A percentile compares a stretch with the other conserved stretches of the same genome.
phyloP scores from a whole-genome alignment of 768 basidiomycete species.

The Scleroderma bovista region DNA sequence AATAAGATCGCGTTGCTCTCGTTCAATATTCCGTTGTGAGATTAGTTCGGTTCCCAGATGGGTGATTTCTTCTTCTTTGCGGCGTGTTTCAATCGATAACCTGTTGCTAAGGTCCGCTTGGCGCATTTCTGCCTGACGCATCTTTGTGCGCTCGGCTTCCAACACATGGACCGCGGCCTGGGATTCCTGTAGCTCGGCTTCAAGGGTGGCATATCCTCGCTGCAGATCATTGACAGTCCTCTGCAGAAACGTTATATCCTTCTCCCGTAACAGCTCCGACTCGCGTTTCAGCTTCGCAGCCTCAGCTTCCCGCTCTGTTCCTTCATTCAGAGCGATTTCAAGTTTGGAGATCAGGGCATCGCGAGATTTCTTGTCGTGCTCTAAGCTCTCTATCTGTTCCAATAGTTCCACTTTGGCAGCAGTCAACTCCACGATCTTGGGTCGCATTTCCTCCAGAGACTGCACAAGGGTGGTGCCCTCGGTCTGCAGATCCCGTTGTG shows the following conservation, averaged over 20 bases:
- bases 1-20: conserved; percentile 62
- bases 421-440: conserved; percentile 80
- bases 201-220: conserved; percentile 54
- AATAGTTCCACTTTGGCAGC: conserved; percentile 62
- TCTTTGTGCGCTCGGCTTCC: conserved; percentile 59
- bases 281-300: conserved; percentile 41
- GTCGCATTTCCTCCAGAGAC: conserved; percentile 80
- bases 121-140: conserved; percentile 50
- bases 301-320: conserved; percentile 44
- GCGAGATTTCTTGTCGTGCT: conserved; percentile 47
- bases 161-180: conserved; percentile 50
- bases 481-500: conserved; percentile 63
- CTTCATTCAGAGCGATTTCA: conserved; percentile 53
- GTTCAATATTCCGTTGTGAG: conserved; percentile 40
- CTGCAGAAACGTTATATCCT: conserved; percentile 44
- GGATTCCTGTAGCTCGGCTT: conserved; percentile 54
- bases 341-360: conserved; percentile 58
- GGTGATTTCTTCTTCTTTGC: conserved; percentile 50
- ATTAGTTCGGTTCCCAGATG: conserved; percentile 49
- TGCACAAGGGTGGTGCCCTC: conserved; percentile 78
- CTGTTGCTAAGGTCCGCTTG: conserved; percentile 56
- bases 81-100: conserved; percentile 38
- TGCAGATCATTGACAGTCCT: conserved; percentile 55
- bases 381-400: conserved; percentile 56
- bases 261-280: conserved; percentile 43